phyloP scores from a whole-genome alignment of 2,329 filamentous ascomycete species.

The Cladosporium sp. region DNA sequence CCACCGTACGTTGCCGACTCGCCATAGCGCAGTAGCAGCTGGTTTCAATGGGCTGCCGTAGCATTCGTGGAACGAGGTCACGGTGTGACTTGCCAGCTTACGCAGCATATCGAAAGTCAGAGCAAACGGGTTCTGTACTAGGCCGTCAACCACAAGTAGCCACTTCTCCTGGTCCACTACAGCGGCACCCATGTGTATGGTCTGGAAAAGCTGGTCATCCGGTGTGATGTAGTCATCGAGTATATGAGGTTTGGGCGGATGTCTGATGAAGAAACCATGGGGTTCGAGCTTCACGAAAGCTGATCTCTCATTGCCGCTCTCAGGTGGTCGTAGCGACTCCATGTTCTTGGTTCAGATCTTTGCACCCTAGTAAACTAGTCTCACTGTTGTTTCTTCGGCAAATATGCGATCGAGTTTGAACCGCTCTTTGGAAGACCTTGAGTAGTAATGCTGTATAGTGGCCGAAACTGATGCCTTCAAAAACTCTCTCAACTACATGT shows the following conservation, averaged over 20 bases:
- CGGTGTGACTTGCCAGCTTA: slow-evolving; percentile 28
- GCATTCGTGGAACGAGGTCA: slow-evolving; percentile 42
- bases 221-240: slow-evolving; percentile 32
- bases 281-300: slow-evolving; percentile 22
- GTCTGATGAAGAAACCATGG: slow-evolving; percentile 29
- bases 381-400: neutral
- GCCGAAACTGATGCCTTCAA: neutral
- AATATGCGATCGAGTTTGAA: neutral
- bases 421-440: neutral
- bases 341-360: neutral
- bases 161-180: slow-evolving; percentile 35
- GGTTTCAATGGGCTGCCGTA: slow-evolving; percentile 40
- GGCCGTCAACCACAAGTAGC: slow-evolving; percentile 37
- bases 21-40: slow-evolving; percentile 34
- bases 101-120: slow-evolving; percentile 34
- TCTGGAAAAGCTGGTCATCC: slow-evolving; percentile 40
- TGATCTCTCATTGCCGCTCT: neutral
- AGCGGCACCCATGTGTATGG: slow-evolving; percentile 41
- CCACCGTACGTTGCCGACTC: slow-evolving; percentile 42
- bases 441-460: neutral
- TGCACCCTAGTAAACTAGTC: neutral
- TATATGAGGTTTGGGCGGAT: slow-evolving; percentile 36
- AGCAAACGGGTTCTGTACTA: slow-evolving; percentile 35
- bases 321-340: neutral
- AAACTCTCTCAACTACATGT: too few relatives aligned